These are phyloP conservation scores for Lactifluus hygrophoroides DNA, from an alignment of 768 basidiomycete species.

Conservation along the genomic window DNA sequence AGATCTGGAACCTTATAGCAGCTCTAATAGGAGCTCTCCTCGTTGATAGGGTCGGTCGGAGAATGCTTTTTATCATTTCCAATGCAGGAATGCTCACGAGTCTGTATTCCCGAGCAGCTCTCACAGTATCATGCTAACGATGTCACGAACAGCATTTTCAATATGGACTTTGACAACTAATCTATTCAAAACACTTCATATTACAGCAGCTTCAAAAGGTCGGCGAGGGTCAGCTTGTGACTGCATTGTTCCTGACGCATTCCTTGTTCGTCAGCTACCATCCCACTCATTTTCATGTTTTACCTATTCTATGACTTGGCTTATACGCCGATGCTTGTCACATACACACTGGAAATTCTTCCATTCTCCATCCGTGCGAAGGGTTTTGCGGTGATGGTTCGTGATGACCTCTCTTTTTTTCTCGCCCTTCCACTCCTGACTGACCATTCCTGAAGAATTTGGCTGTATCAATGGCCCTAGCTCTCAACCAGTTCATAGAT, in stretches of 20 bases:
- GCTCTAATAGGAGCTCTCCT: conserved; percentile 53
- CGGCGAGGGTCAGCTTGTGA: neutral
- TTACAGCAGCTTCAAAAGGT: conserved; percentile 30
- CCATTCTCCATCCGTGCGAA: conserved; percentile 75
- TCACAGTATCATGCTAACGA: neutral
- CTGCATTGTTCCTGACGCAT: neutral
- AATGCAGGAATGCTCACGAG: conserved; percentile 51
- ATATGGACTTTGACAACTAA: conserved; percentile 47
- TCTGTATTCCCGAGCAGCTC: conserved; percentile 24
- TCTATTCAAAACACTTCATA: conserved; percentile 28
- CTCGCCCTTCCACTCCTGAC: neutral
- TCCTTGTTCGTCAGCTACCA: conserved; percentile 35
- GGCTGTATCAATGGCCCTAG: conserved; percentile 52
- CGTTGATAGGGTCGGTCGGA: conserved; percentile 59
- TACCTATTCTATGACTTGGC: conserved; percentile 56
- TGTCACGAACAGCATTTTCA: conserved; percentile 35
- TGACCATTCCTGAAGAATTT: conserved; percentile 40
- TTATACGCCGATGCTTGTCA: conserved; percentile 62
- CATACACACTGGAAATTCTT: conserved; percentile 67
- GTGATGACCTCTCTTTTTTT: conserved; percentile 15
- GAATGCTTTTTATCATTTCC: conserved; percentile 58
- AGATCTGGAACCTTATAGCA: conserved; percentile 57
- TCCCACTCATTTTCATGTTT: conserved; percentile 57
- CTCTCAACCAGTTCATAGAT: conserved; percentile 76
- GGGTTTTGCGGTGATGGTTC: conserved; percentile 68